phyloP scores from a whole-genome alignment of 2,329 filamentous ascomycete genomes.

The Colletotrichum endophyticum region DNA sequence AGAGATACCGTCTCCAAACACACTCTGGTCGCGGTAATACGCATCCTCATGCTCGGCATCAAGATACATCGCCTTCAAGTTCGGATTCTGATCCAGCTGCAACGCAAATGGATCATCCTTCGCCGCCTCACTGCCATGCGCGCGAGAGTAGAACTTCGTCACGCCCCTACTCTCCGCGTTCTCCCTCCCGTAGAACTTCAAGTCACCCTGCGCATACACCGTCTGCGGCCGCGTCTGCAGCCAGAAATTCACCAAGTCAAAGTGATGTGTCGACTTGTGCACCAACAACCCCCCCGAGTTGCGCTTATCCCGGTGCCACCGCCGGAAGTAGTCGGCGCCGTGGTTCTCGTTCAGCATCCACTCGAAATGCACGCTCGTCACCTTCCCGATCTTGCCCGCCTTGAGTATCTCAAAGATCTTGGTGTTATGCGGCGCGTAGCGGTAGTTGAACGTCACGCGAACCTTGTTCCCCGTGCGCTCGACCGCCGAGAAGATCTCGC shows the following conservation, averaged over 20 bases:
- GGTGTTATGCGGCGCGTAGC: slow-evolving; percentile 57
- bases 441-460: slow-evolving; percentile 56
- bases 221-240: slow-evolving; percentile 44
- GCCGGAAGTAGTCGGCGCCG: slow-evolving; percentile 54
- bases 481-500: slow-evolving; percentile 59
- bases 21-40: slow-evolving; percentile 66
- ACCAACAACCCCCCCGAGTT: slow-evolving; percentile 53
- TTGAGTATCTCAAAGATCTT: slow-evolving; percentile 48
- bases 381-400: slow-evolving; percentile 47
- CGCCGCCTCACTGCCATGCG: slow-evolving; percentile 55
- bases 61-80: slow-evolving; percentile 63
- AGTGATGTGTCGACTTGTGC: slow-evolving; percentile 57
- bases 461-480: slow-evolving; percentile 47
- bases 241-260: slow-evolving; percentile 58
- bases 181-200: slow-evolving; percentile 54
- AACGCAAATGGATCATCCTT: slow-evolving; percentile 63
- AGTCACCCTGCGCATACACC: slow-evolving; percentile 49
- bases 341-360: slow-evolving; percentile 56
- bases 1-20: slow-evolving; percentile 67
- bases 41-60: slow-evolving; percentile 68
- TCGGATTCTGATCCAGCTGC: slow-evolving; percentile 54
- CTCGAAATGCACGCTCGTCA: slow-evolving; percentile 53
- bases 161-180: slow-evolving; percentile 52
- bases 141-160: slow-evolving; percentile 54
- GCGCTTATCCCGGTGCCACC: slow-evolving; percentile 54